Evolutionary conservation across 495 filamentous ascomycete species (phyloP).

Genomic region (Neurospora sp.): DNA sequence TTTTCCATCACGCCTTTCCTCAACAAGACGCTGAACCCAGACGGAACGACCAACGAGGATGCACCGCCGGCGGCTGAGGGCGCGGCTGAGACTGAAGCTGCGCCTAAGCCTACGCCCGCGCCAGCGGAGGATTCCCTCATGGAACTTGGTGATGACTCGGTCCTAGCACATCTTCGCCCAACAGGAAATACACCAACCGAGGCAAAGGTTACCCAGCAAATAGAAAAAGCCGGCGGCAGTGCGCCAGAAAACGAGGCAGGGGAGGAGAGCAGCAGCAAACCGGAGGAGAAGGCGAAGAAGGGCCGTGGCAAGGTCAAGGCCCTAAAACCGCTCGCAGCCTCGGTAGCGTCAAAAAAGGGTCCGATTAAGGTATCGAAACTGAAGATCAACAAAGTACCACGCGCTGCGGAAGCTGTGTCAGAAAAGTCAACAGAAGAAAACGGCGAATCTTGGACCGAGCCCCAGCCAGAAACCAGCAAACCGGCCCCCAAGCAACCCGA

Average conservation of each 20-base stretch:
- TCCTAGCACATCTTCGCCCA: conserved; percentile 8
- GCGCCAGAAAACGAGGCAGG: not conserved
- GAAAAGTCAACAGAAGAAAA: conserved; percentile 12
- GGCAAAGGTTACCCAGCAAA: conserved; percentile 38
- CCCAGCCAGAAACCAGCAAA: conserved; percentile 17
- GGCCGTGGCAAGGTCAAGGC: not conserved
- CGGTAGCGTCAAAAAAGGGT: not conserved
- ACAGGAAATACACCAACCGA: conserved; percentile 19
- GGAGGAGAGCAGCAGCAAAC: not conserved
- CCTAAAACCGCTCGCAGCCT: not conserved
- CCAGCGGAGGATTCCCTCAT: conserved; percentile 2
- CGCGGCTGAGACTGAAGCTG: not conserved
- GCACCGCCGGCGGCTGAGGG: not conserved
- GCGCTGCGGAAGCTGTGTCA: not conserved
- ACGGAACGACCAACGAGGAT: not conserved
- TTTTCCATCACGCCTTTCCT: conserved; percentile 92
- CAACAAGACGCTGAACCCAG: conserved; percentile 57
- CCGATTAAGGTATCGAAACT: not conserved
- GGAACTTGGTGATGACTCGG: conserved; percentile 8
- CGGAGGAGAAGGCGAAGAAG: conserved; percentile 21
- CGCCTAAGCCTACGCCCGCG: conserved; percentile 6
- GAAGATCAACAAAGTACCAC: not conserved
- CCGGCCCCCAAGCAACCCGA: conserved; percentile 7
- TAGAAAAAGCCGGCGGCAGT: not conserved
- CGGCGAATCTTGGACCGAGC: not conserved